These are phyloP conservation scores for Arthrinium phaeospermum DNA, from an alignment of 2,329 filamentous ascomycete species.

Conservation along the genomic window DNA sequence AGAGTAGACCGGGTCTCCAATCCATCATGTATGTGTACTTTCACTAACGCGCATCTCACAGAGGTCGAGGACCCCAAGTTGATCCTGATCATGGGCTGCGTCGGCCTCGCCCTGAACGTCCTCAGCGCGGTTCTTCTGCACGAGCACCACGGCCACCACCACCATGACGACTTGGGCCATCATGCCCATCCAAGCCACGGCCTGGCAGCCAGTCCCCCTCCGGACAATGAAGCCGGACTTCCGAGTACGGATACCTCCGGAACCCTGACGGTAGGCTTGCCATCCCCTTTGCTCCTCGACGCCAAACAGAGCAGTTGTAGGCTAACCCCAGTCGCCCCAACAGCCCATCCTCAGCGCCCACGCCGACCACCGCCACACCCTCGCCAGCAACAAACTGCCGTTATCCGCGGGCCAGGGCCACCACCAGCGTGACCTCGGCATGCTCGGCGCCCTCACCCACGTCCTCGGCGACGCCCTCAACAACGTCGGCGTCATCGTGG, in stretches of 20 bases:
- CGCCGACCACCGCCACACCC: conserved; percentile 55
- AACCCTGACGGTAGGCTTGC: conserved; percentile 33
- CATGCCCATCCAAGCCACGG: conserved; percentile 31
- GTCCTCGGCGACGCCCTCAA: conserved; percentile 76
- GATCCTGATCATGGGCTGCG: conserved; percentile 71
- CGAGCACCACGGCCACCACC: conserved; percentile 34
- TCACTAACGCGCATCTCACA: conserved; percentile 38
- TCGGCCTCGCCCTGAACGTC: conserved; percentile 71
- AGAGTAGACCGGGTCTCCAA: conserved; percentile 52
- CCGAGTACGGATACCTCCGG: conserved; percentile 31
- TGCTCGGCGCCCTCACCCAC: conserved; percentile 74
- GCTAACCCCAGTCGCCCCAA: not conserved
- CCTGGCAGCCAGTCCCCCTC: not conserved
- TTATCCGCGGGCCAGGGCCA: conserved; percentile 36
- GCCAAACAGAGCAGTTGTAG: not conserved
- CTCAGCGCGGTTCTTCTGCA: conserved; percentile 67
- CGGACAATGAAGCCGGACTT: conserved; percentile 35
- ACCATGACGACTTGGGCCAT: conserved; percentile 37
- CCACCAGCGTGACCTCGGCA: conserved; percentile 68
- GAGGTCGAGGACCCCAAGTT: conserved; percentile 68
- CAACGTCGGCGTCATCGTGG: conserved; percentile 76
- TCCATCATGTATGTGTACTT: not conserved
- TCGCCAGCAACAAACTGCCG: conserved; percentile 33
- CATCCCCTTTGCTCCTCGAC: too few species aligned
- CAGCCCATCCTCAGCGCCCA: conserved; percentile 45